Percentiles rank a stretch among this genome's conserved stretches.
Conservation (phyloP, 208 protist genomes). For the Leishmania lainsoni region DNA sequence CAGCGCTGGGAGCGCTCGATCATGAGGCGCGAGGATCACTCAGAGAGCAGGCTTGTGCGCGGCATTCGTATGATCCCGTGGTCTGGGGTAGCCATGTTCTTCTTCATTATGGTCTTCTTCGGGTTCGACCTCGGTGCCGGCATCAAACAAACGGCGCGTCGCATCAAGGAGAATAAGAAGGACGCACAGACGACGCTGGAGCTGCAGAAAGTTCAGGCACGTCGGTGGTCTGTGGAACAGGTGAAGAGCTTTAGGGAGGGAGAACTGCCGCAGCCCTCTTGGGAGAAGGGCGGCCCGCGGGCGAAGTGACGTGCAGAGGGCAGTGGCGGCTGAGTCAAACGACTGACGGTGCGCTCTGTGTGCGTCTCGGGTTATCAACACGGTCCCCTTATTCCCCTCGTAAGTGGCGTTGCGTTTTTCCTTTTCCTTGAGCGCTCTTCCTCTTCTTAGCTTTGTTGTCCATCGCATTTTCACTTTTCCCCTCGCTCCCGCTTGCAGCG, state of each 20-base stretch:
- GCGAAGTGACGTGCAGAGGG: conserved; percentile 16
- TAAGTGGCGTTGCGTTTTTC: neutral
- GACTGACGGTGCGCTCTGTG: neutral
- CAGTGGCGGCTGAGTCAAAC: neutral
- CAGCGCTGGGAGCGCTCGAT: conserved; percentile 81
- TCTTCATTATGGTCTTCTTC: conserved; percentile 88
- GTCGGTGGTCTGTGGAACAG: conserved; percentile 85
- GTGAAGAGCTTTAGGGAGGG: conserved; percentile 65
- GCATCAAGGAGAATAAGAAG: conserved; percentile 81
- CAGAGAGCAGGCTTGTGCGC: conserved; percentile 48
- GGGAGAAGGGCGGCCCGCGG: conserved; percentile 62
- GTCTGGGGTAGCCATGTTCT: conserved; percentile 78
- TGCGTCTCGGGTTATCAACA: neutral
- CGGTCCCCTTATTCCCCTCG: neutral
- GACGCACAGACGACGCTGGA: conserved; percentile 63
- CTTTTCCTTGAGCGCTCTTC: neutral
- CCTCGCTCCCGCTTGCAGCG: neutral
- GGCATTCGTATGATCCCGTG: conserved; percentile 71
- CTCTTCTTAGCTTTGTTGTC: neutral
- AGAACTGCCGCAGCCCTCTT: conserved; percentile 76
- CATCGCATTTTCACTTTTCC: neutral
- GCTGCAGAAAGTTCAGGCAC: conserved; percentile 66
- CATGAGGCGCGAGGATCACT: conserved; percentile 47
- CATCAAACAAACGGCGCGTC: conserved; percentile 71
- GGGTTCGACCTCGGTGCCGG: conserved; percentile 79